Conservation (phyloP, 2,329 filamentous ascomycete genomes). For the Microcyclospora pomicola region DNA sequence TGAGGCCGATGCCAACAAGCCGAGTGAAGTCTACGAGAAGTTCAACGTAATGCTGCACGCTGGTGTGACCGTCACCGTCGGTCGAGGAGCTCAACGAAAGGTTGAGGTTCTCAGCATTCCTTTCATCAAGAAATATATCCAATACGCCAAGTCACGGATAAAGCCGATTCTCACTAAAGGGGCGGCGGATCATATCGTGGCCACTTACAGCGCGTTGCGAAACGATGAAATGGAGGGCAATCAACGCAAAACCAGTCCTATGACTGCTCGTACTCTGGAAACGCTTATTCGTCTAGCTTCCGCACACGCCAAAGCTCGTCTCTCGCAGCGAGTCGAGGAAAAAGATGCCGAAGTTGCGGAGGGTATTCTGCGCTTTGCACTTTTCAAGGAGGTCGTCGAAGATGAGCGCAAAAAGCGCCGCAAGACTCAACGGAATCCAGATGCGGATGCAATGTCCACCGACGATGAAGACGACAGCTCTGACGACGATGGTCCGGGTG, state of each 20-base stretch:
- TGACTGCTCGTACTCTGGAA: conserved; percentile 93
- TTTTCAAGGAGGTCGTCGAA: conserved; percentile 89
- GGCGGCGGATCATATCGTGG: conserved; percentile 79
- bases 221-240: conserved; percentile 96
- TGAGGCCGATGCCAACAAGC: conserved; percentile 57
- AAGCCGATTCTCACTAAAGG: conserved; percentile 84
- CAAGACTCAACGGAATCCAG: conserved; percentile 51
- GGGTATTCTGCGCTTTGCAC: conserved; percentile 76
- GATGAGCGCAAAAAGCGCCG: conserved; percentile 71
- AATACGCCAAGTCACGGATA: conserved; percentile 86
- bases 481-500: conserved; percentile 44
- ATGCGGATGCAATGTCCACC: conserved; percentile 40
- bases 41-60: conserved; percentile 93
- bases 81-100: conserved; percentile 59
- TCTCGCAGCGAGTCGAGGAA: conserved; percentile 80
- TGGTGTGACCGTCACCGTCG: conserved; percentile 64
- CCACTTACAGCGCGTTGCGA: conserved; percentile 79
- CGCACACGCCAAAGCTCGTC: conserved; percentile 81
- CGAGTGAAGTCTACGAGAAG: conserved; percentile 88
- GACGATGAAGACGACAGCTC: conserved; percentile 42
- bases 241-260: conserved; percentile 80
- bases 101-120: conserved; percentile 87
- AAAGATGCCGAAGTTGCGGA: conserved; percentile 80
- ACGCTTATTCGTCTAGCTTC: conserved; percentile 96
- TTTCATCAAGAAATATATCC: conserved; percentile 99